Base-by-base conservation (phyloP, 2,329 filamentous ascomycete species). In the Ceratocystis destructans region DNA sequence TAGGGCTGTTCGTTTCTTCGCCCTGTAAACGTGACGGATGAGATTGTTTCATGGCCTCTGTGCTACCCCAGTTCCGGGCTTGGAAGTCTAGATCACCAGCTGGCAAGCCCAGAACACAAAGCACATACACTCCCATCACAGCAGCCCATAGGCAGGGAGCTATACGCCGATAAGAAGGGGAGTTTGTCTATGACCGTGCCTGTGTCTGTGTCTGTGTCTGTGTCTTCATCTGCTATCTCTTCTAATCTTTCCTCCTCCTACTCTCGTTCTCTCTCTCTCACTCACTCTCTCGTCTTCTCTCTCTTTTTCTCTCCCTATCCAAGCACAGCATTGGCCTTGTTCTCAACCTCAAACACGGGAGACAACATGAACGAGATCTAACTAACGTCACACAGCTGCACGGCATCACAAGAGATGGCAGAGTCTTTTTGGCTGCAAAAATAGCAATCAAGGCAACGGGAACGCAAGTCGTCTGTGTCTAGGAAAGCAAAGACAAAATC, bases 331-430 rank as follows among this genome's bases (percentile, higher is more conserved):
- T 59, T 59, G 33, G 44, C 41, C 44, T 66, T 59, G 41, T 59
- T 37, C 53, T 53, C 57, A 66, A 61, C 61, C 65, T 67, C 65
- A 67, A 67, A 67, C 65, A 67, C 61, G 65, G 61, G 65, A 67
- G 50, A 64, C 65, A 67, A 44, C 65, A 67, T 67, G 65, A 67
- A 67, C 65, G 65, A 67, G 46, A 67, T 67, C 61, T 59, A 45
- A 41, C 33, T 15, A 50, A 61, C 20, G 65, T 67, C 57, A 67
- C 65, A 67, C 61, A 44, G 62, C 61, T 45, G 31, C 65, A 64
- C 61, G 28, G 61, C 61, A 28, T 20, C 41, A 59, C 17, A 37
- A 20, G 55, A 59, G 15, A 59, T 59, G 25, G 55, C 5, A 59
- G 55, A 10, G 20, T 25, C 48, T 53, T 53, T 41, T 12, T 25